Evolutionary conservation across 2,329 filamentous ascomycete genomes (phyloP).

Genomic region (Cadophora luteo-olivacea): DNA sequence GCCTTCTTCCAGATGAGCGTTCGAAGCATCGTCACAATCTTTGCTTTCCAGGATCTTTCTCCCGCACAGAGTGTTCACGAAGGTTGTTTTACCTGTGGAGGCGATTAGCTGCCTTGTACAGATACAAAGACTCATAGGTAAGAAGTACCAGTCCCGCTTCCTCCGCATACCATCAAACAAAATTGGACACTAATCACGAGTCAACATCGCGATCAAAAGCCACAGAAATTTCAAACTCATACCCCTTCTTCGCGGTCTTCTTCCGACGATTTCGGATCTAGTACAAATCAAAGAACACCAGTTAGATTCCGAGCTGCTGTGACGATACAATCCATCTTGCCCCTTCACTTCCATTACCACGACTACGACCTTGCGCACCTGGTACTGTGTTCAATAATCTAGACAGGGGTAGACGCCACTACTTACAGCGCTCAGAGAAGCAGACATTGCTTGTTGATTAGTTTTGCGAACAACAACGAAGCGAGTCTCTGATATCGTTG

Average conservation of each 20-base stretch:
- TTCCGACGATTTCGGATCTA: conserved; percentile 19
- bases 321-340: neutral
- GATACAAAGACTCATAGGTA: neutral
- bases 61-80: conserved; percentile 18
- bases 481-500: neutral
- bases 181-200: conserved; percentile 14
- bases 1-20: conserved; percentile 13
- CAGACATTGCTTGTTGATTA: neutral
- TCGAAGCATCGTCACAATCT: conserved; percentile 8
- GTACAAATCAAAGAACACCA: neutral
- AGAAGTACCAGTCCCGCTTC: conserved; percentile 9
- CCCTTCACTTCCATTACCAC: neutral
- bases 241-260: conserved; percentile 19
- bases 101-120: neutral
- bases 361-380: neutral
- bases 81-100: conserved; percentile 9
- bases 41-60: conserved; percentile 14
- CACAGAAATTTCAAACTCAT: neutral
- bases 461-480: no score
- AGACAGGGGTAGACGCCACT: neutral
- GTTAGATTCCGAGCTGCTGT: neutral
- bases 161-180: conserved; percentile 20
- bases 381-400: neutral
- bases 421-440: conserved; percentile 16
- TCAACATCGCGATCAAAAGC: neutral